Percentiles rank a stretch among this genome's conserved stretches.
phyloP scores from a whole-genome alignment of 2,329 filamentous ascomycete genomes.

The Moelleriella libera region DNA sequence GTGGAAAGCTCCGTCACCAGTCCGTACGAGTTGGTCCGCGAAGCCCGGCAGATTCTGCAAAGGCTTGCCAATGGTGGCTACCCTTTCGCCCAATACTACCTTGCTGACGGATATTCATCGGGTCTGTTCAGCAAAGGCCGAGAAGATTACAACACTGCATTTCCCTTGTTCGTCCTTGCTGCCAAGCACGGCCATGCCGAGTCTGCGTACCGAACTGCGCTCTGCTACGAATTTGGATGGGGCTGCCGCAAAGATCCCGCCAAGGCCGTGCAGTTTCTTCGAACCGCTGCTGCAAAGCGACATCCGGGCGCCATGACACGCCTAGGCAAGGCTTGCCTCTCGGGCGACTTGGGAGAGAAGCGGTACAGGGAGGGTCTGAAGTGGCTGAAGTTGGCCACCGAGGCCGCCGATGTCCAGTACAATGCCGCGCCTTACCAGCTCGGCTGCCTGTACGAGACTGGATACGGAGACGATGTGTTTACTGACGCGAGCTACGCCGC shows the following conservation, averaged over 20 bases:
- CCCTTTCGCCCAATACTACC: slow-evolving; percentile 95
- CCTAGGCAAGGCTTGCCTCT: slow-evolving; percentile 78
- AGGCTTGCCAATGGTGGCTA: slow-evolving; percentile 77
- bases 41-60: slow-evolving; percentile 82
- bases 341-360: slow-evolving; percentile 76
- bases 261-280: slow-evolving; percentile 88
- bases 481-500: slow-evolving; percentile 81
- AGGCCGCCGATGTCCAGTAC: slow-evolving; percentile 82
- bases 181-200: slow-evolving; percentile 97
- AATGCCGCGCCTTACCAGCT: slow-evolving; percentile 88
- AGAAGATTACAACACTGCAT: slow-evolving; percentile 80
- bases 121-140: slow-evolving; percentile 92
- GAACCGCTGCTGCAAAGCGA: slow-evolving; percentile 79
- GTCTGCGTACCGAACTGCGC: slow-evolving; percentile 79
- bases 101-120: slow-evolving; percentile 86
- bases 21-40: slow-evolving; percentile 59
- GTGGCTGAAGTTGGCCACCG: slow-evolving; percentile 88
- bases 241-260: slow-evolving; percentile 78
- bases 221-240: slow-evolving; percentile 98
- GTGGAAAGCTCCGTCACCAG: slow-evolving; percentile 32
- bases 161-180: slow-evolving; percentile 81
- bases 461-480: slow-evolving; percentile 92
- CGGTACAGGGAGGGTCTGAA: slow-evolving; percentile 85
- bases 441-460: slow-evolving; percentile 74
- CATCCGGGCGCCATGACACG: slow-evolving; percentile 92